Evolutionary conservation across 352 stramenopile genomes (phyloP), one percentile per base, ranked within the genome.

Genomic region (Plasmopara halstedii): DNA sequence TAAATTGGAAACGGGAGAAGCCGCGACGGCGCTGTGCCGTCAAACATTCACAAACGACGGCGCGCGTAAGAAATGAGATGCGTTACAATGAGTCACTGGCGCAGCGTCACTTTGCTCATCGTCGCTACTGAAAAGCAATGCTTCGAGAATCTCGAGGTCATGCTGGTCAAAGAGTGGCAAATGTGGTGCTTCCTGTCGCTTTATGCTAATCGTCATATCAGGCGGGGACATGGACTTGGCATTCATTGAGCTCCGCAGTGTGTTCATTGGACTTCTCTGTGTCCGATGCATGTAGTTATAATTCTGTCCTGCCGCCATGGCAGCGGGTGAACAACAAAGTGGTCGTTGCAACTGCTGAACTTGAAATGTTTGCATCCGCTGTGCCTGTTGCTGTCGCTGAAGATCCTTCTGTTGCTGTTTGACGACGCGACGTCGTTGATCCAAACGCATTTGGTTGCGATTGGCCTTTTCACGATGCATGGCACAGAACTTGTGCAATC

Each of bases 401-500:
- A 61, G 40, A 19, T 66, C 58, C 47, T 77, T 70, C 38, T 73
- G 57, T 37, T 76, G 62, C 47, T 74, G 64, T 49, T 80, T 80
- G 37, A 67, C 25, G 17, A 80, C 65, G 17, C 73, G 68, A 2
- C 73, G 68, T 9, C 70, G 63, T 40, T 78, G 71, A 44, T 85
- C 73, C 18, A 83, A 56, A 2, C 73, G 66, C 57, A 83, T 85
- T 47, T 88, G 77, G 47, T 86, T 85, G 20, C 70, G 70, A 58
- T 88, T 88, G 18, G 76, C 76, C 50, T 83, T 77, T 34, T 71
- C 57, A 3, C 76, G 76, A 53, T 88, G 76, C 53, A 77, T 70
- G 36, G 79, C 67, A 44, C 76, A 88, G 35, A 85, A 78, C 46
- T 77, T 80, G 62, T 88, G 76, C 23, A 88, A 48, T n/a, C 68